A percentile compares a stretch with the other conserved stretches of the same genome.
Evolutionary conservation across 805 yeast species (phyloP).

Genomic region (Blastobotrys americana): DNA sequence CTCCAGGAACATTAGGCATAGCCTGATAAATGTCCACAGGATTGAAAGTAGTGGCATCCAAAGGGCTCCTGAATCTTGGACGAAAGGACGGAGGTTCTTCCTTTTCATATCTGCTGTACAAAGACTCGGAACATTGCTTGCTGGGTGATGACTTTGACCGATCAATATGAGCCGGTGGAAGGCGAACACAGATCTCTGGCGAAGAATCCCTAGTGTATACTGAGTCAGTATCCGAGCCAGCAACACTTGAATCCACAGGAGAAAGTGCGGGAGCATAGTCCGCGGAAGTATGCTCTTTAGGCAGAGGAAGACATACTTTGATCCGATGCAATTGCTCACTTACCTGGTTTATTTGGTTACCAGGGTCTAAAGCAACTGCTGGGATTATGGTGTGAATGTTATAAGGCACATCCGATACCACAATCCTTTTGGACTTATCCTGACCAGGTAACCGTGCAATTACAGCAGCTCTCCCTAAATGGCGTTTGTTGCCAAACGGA

Average conservation of each 20-base stretch:
- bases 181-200: not conserved
- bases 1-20: not conserved
- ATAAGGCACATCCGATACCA: constrained; percentile 2
- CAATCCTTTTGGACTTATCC: not conserved
- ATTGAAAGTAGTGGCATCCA: not conserved
- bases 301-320: too few relatives aligned
- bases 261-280: too few relatives aligned
- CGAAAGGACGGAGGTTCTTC: not conserved
- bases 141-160: not conserved
- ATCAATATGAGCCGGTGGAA: not conserved
- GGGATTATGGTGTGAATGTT: constrained; percentile 8
- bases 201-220: not conserved
- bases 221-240: not conserved
- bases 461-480: constrained; percentile 3
- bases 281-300: too few relatives aligned
- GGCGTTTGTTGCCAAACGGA: constrained; percentile 8
- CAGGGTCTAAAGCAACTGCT: too few relatives aligned
- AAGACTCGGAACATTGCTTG: not conserved
- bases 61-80: not conserved
- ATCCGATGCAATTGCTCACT: too few relatives aligned
- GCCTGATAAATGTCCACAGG: too few relatives aligned
- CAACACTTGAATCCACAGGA: too few relatives aligned
- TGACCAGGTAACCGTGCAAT: constrained; percentile 5
- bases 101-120: not conserved
- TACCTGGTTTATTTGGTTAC: too few relatives aligned